Evolutionary conservation across 2,329 filamentous ascomycete species (phyloP), one percentile per base, ranked within the genome.

Genomic region (Trichoderma polysporum): DNA sequence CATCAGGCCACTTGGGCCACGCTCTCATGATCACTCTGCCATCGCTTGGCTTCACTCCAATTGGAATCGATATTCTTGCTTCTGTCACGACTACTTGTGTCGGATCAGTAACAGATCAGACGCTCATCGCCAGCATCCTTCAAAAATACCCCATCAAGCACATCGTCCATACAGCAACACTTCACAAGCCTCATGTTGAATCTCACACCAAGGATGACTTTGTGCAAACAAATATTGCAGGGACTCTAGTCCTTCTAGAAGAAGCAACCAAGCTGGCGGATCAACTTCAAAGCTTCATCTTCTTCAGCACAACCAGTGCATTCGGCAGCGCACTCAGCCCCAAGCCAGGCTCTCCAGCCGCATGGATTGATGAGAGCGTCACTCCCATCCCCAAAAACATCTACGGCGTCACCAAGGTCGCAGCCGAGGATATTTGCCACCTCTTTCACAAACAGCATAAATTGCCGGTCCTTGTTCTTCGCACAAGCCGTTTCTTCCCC

Each of bases 401-500:
- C 52, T 83, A 84, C 69, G 83, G 83, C 63, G 76, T 78, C 3
- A 84, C 82, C 19, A 85, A 85, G 58, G 74, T 78, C 17, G 80
- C 81, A 1, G 83, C 83, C 4, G 83, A 85, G 68, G 81, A 84
- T 59, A 66, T 84, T 33, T 84, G 82, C 70, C 74, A 73, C 13
- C 76, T 84, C 6, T 68, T 81, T 1, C 78, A 82, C 49, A 70
- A 71, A 13, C 76, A 82, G 63, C 76, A 75, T 0, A 68, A 70
- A 2, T 70, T 84, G 69, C 81, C 82, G 0, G 73, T 80, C 0
- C 45, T 84, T 0, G 75, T 84, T 6, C 75, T 85, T 9, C 79
- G 82, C n/a, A 80, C 79, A 2, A 80, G 78, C 58, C 79, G 82
- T 57, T 84, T 85, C 76, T 84, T 84, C 68, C 81, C 81, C 0